These are phyloP conservation scores for Penicillium italicum DNA, from an alignment of 2,329 filamentous ascomycete genomes.

Conservation along the genomic window DNA sequence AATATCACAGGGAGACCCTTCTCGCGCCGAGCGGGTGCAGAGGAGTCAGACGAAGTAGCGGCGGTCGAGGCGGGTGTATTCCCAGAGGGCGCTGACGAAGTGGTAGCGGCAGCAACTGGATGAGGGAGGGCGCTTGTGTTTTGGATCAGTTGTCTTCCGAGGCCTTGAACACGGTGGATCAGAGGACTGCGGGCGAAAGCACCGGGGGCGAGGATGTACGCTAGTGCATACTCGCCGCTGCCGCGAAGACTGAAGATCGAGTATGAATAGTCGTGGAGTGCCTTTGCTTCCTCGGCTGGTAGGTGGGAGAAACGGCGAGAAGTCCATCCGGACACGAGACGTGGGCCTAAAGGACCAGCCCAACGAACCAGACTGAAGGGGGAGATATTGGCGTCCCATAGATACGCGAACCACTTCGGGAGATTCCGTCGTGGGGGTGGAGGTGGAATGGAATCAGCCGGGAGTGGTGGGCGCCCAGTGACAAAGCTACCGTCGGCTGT, in stretches of 20 bases:
- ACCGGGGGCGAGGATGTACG: conserved; percentile 88
- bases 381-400: conserved; percentile 96
- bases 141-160: conserved; percentile 67
- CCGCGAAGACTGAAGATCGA: conserved; percentile 89
- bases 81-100: conserved; percentile 21
- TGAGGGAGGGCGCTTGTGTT: conserved; percentile 19
- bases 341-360: conserved; percentile 82
- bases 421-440: conserved; percentile 58
- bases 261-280: conserved; percentile 90
- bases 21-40: conserved; percentile 41
- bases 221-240: conserved; percentile 87
- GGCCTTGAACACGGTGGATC: conserved; percentile 78
- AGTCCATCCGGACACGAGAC: conserved; percentile 92
- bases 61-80: conserved; percentile 31
- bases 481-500: conserved; percentile 55
- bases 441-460: conserved; percentile 42
- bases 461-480: conserved; percentile 41
- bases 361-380: conserved; percentile 89
- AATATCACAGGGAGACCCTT: conserved; percentile 79
- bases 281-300: conserved; percentile 71
- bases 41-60: conserved; percentile 13
- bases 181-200: conserved; percentile 86
- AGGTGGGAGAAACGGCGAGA: conserved; percentile 88
- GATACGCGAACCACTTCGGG: conserved; percentile 82
- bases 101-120: conserved; percentile 6